Evolutionary conservation across 2,329 filamentous ascomycete species (phyloP), one percentile per base, ranked within the genome.

Genomic region (Fusarium incarnatum): DNA sequence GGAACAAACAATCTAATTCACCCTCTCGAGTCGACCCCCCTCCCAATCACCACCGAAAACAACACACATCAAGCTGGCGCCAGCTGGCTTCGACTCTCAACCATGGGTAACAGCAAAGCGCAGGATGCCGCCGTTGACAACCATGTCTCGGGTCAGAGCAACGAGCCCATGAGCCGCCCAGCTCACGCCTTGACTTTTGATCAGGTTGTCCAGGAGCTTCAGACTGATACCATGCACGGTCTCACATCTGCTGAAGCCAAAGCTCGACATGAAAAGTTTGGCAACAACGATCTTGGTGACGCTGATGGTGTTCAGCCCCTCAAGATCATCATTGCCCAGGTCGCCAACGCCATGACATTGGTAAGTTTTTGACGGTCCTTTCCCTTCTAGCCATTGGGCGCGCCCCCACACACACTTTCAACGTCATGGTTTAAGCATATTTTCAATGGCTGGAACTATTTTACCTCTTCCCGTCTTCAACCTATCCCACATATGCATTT

Each of bases 291-390:
- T 65, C 81, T 91, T 4, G 85, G 76, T 7, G 76, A 80, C 34
- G 75, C 77, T 37, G 77, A 80, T 53, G 76, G 85, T 13, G 86
- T 91, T 47, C 85, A 81, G 80, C 77, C 85, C 81, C 58, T 84
- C 46, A 89, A 89, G 75, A 88, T 90, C 37, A 77, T 90, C 12
- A 80, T 91, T 47, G 83, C 86, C 27, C 90, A 92, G 76, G 81
- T 92, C 57, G 89, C 89, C 55, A 92, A 92, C 75, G 89, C 89
- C 12, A 88, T 92, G 88, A 91, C 88, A 65, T 76, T 92, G 78
- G 90, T 90, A 71, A 74, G 78, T 71, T 27, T 11, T 49, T 52
- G 30, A 41, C 20, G 16, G 22, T 28, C 18, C 11, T 45, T 54
- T 37, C 16, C 40, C 16, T 22, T 23, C 30, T 45, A 27, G 23